phyloP scores from a whole-genome alignment of 139 green algal species.

The Axilococcus clingmanii region DNA sequence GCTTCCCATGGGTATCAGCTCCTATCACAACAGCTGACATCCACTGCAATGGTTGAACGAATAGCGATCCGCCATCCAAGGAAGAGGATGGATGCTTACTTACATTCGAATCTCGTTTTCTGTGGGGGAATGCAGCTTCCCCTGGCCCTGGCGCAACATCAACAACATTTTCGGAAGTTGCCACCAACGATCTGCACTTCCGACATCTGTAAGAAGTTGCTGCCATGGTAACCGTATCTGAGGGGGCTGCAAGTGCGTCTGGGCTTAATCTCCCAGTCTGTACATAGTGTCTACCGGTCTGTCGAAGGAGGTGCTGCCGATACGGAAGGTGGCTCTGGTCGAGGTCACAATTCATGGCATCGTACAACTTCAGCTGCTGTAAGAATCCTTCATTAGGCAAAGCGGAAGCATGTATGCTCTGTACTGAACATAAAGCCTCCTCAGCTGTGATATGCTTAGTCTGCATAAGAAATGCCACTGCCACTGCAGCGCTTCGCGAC shows the following conservation, averaged over 20 bases:
- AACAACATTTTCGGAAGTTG: conserved; percentile 46
- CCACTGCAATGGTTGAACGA: conserved; percentile 71
- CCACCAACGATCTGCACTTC: conserved; percentile 59
- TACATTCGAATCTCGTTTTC: conserved; percentile 20
- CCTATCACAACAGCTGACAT: conserved; percentile 48
- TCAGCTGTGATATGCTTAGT: neutral
- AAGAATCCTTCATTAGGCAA: conserved; percentile 65
- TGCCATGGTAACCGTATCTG: conserved; percentile 3
- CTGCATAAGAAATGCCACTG: conserved; percentile 40
- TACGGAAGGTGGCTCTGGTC: conserved; percentile 49
- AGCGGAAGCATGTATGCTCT: conserved; percentile 19
- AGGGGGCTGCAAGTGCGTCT: conserved; percentile 19
- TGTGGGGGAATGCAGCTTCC: conserved; percentile 21
- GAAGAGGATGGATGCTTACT: conserved; percentile 1
- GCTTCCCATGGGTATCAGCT: conserved; percentile 60
- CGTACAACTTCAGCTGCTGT: conserved; percentile 58
- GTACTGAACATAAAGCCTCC: conserved; percentile 13
- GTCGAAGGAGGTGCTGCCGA: conserved; percentile 32
- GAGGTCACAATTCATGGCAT: conserved; percentile 36
- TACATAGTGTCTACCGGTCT: conserved; percentile 34
- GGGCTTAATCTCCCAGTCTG: conserved; percentile 39
- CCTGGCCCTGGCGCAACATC: conserved; percentile 35
- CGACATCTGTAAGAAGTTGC: conserved; percentile 58
- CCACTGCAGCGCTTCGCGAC: conserved; percentile 25
- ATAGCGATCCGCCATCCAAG: conserved; percentile 33